A percentile compares a stretch with the other conserved stretches of the same genome.
phyloP scores from a whole-genome alignment of 441 rosid genomes.

The Metrosideros polymorpha region DNA sequence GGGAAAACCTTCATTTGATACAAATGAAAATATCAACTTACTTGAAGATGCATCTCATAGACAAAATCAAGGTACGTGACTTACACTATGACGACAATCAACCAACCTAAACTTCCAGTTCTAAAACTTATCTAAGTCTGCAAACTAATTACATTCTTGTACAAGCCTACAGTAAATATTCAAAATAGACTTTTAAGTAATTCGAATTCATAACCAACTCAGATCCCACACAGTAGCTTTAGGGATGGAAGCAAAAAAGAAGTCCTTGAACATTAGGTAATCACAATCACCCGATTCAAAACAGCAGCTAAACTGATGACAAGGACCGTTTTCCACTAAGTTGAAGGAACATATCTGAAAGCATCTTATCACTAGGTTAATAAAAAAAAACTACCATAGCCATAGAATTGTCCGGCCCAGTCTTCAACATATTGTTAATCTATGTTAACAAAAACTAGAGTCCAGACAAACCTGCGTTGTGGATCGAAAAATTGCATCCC shows the following conservation, averaged over 20 bases:
- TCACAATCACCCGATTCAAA: background rate
- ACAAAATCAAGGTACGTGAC: background rate
- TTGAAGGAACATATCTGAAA: background rate
- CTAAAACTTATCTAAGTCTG: background rate
- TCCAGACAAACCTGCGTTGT: conserved; percentile 58
- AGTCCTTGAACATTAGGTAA: background rate
- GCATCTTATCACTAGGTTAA: background rate
- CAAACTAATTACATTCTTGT: background rate
- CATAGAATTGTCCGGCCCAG: background rate
- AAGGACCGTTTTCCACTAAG: background rate
- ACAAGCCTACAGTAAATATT: background rate
- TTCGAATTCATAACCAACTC: background rate
- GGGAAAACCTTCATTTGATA: conserved; percentile 72
- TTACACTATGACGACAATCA: background rate
- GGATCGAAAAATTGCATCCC: conserved; percentile 79
- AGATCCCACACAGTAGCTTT: background rate
- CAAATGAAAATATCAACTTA: background rate
- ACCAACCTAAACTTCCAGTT: background rate
- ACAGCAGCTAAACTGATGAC: background rate
- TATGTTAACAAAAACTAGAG: background rate
- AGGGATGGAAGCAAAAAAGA: background rate
- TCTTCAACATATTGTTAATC: background rate
- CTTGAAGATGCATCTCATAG: background rate
- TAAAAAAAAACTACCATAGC: background rate
- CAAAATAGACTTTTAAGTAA: background rate